Evolutionary conservation across 2,329 filamentous ascomycete species (phyloP).

Genomic region (Daldinia sp.): DNA sequence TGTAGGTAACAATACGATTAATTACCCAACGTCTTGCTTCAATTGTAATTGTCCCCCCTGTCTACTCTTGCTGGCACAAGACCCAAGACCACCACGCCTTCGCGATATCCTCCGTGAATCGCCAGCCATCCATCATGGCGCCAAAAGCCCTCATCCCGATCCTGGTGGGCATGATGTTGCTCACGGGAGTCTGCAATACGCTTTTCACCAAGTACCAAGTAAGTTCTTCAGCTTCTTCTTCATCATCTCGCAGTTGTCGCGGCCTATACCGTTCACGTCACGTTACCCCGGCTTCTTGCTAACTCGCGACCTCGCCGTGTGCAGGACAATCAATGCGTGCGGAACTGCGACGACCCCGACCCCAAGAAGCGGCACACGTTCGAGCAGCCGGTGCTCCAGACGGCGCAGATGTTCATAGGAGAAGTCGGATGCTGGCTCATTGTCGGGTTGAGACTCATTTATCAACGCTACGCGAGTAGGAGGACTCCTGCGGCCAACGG

Average conservation of each 20-base stretch:
- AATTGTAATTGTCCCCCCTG: slow-evolving; percentile 17
- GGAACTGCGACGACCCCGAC: slow-evolving; percentile 81
- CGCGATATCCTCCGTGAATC: slow-evolving; percentile 12
- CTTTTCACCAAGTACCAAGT: slow-evolving; percentile 97
- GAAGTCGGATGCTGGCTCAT: slow-evolving; percentile 98
- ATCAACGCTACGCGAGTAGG: slow-evolving; percentile 66
- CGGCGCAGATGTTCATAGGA: slow-evolving; percentile 97
- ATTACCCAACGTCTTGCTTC: background rate
- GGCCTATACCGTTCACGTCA: too few relatives aligned
- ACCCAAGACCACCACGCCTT: background rate
- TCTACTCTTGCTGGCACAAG: slow-evolving; percentile 26
- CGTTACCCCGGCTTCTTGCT: background rate
- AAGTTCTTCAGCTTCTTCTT: slow-evolving; percentile 42
- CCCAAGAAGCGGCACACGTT: slow-evolving; percentile 77
- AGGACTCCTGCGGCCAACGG: slow-evolving; percentile 61
- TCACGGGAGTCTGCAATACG: slow-evolving; percentile 97
- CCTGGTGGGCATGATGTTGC: slow-evolving; percentile 94
- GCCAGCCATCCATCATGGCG: slow-evolving; percentile 67
- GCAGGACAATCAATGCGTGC: slow-evolving; percentile 96
- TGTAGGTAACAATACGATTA: background rate
- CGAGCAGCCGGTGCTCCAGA: slow-evolving; percentile 96
- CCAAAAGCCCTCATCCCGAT: slow-evolving; percentile 80
- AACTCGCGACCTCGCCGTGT: background rate
- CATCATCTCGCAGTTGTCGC: too few relatives aligned
- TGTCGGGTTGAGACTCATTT: slow-evolving; percentile 76